Evolutionary conservation across 495 filamentous ascomycete genomes (phyloP), one percentile per base, ranked within the genome.

Genomic region (Clohesyomyces aquaticus): DNA sequence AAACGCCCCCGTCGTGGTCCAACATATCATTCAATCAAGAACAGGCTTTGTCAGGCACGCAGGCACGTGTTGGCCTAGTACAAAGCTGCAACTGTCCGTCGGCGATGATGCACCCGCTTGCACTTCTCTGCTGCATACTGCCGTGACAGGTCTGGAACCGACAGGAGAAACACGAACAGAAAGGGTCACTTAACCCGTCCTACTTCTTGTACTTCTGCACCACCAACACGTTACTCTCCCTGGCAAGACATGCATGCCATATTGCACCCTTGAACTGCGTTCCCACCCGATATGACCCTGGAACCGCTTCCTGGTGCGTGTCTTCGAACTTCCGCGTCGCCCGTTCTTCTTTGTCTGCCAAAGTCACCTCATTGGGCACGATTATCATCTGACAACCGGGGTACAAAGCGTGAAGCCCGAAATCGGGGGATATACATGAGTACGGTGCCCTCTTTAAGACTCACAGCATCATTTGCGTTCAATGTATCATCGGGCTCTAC

Each of bases 391-490:
- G 63, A 46, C 51, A 72, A 0, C 85, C 85, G 10, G 66, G 59
- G 70, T 88, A 56, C 78, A 78, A 65, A 83, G 77, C 10, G 43
- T 74, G 45, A 73, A 79, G 10, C 85, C 87, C 25, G 77, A 79
- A 65, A 87, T 84, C 10, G 76, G 80, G 6, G 85, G 84, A 74
- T 78, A 83, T 51, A 87, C 63, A 68, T 81, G 74, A 12, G 87
- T 54, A 71, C 46, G 16, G 74, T 63, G 1, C 83, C 83, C 65
- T 78, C 79, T 56, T 70, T 70, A 62, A 85, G 58, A 0, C 76
- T 77, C 11, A 61, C 55, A 1, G 71, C 76, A 63, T 84, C 80
- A 50, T 76, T 71, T 1, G 22, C 73, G 32, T 78, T 77, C 21
- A 81, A 76, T 10, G 45, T 55, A 4, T 64, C 66, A 26, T 76